Evolutionary conservation across 805 yeast genomes (phyloP), one percentile per base, ranked within the genome.

Genomic region (Wickerhamomyces chambardii): DNA sequence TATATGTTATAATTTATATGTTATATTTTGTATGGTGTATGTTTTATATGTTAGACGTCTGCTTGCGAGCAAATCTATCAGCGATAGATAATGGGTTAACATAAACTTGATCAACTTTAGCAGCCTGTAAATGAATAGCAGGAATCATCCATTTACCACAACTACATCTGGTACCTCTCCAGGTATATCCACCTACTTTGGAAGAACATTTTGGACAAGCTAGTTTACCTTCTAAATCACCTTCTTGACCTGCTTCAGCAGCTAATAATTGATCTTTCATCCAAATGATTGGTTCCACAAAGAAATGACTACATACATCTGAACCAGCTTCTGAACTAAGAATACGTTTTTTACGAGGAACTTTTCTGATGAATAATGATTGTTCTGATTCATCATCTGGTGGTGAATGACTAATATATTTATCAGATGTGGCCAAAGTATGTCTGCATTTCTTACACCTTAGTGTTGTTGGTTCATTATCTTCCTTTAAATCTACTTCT

Each of bases 141-240:
- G 98, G 98, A 9, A 85, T 72, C 68, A 90, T 79, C 98, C 98
- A 92, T 47, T 75, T 76, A 3, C 97, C 97, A 57, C 98, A 92
- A 38, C 92, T 76, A 56, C 98, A 92, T 47, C 95, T 64, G 2
- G 90, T 76, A 0, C 98, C 98, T 49, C 79, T 84, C 98, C 98
- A 92, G 42, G 79, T 75, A 55, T 87, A 92, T 0, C 85, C 87
- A 12, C 98, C 98, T 3, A 92, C 74, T 59, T 90, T 92, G 14
- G 83, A 66, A 5, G 64, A 63, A 62, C 98, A 92, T 50, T 79
- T 81, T 3, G 92, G 92, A 56, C 98, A 92, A 10, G 61, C 55
- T 30, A 92, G 75, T 50, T 82, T 84, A 3, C 98, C 98, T 55
- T 90, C 97, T 8, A 92, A 48, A 34, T 77, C 82, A 3, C 27